phyloP scores from a whole-genome alignment of 768 basidiomycete species.

The Myochromella boudieri region DNA sequence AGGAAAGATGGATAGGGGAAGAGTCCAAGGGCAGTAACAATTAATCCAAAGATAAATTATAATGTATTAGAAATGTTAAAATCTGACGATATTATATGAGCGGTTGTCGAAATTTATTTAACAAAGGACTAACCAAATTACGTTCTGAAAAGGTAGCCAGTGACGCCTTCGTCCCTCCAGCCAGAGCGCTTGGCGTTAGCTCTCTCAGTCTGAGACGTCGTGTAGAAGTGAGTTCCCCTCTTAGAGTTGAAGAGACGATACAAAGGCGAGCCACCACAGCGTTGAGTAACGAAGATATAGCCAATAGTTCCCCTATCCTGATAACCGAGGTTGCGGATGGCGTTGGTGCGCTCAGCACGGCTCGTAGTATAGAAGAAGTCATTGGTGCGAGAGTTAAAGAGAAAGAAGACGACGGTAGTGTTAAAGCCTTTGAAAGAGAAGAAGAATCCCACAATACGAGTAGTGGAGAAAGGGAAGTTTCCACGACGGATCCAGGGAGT shows the following conservation, averaged over 20 bases:
- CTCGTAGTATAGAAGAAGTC: slow-evolving; percentile 15
- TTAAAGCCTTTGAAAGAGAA: background rate
- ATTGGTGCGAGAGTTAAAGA: slow-evolving; percentile 9
- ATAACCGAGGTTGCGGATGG: slow-evolving; percentile 3
- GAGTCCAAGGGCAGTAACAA: too few relatives aligned
- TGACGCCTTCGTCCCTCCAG: slow-evolving; percentile 12
- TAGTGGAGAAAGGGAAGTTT: slow-evolving; percentile 1
- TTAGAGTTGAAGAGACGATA: slow-evolving; percentile 13
- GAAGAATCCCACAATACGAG: slow-evolving; percentile 4
- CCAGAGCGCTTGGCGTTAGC: slow-evolving; percentile 2
- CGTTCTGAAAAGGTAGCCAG: slow-evolving; percentile 9
- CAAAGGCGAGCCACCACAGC: slow-evolving; percentile 12
- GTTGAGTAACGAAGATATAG: slow-evolving; percentile 5
- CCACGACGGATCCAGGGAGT: slow-evolving; percentile 7
- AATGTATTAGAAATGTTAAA: too few relatives aligned
- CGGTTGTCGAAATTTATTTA: too few relatives aligned
- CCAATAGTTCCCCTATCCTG: slow-evolving; percentile 8
- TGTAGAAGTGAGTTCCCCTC: slow-evolving; percentile 11
- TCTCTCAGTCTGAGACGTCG: slow-evolving; percentile 8
- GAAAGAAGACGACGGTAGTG: slow-evolving; percentile 5
- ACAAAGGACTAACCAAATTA: too few relatives aligned
- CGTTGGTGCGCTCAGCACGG: slow-evolving; percentile 5
- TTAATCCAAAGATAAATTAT: too few relatives aligned
- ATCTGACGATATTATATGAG: too few relatives aligned
- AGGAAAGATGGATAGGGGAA: too few relatives aligned